Evolutionary conservation across 208 protist species (phyloP).

Genomic region (Leishmania aethiopica): DNA sequence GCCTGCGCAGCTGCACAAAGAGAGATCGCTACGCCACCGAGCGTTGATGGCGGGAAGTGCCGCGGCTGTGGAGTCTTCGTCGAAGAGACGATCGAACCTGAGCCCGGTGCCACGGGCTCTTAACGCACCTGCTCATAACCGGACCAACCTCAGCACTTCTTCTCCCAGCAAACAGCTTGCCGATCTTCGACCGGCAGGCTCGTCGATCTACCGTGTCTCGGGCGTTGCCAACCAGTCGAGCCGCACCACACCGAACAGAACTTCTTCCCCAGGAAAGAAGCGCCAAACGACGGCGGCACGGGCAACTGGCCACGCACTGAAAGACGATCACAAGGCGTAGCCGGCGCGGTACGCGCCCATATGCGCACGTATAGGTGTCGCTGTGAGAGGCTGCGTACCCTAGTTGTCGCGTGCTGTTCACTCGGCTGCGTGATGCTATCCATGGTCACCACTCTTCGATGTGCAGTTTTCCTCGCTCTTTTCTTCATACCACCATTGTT

Average conservation of each 20-base stretch:
- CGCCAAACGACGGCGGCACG: constrained; percentile 13
- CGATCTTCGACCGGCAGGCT: constrained; percentile 14
- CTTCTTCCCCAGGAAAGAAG: constrained; percentile 2
- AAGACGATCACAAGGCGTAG: constrained; percentile 3
- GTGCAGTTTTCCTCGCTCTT: not conserved
- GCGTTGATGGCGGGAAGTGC: not conserved
- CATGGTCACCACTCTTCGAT: not conserved
- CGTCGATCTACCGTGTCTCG: constrained; percentile 9
- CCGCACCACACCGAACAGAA: constrained; percentile 17
- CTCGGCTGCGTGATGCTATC: not conserved
- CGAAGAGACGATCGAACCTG: constrained; percentile 4
- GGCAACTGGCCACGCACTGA: not conserved
- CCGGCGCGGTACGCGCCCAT: not conserved
- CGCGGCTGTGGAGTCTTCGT: not conserved
- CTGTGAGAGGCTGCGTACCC: not conserved
- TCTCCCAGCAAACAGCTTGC: constrained; percentile 14
- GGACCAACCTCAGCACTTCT: not conserved
- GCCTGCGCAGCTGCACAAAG: constrained; percentile 4
- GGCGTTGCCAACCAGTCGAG: constrained; percentile 21
- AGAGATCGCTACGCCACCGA: constrained; percentile 19
- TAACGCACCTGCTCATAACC: constrained; percentile 6
- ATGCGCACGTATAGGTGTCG: not conserved
- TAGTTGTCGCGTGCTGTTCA: not conserved
- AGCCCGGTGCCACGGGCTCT: constrained; percentile 4
- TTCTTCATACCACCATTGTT: not conserved